Base-by-base conservation (phyloP, 352 stramenopile genomes). In the Sclerospora graminicola region DNA sequence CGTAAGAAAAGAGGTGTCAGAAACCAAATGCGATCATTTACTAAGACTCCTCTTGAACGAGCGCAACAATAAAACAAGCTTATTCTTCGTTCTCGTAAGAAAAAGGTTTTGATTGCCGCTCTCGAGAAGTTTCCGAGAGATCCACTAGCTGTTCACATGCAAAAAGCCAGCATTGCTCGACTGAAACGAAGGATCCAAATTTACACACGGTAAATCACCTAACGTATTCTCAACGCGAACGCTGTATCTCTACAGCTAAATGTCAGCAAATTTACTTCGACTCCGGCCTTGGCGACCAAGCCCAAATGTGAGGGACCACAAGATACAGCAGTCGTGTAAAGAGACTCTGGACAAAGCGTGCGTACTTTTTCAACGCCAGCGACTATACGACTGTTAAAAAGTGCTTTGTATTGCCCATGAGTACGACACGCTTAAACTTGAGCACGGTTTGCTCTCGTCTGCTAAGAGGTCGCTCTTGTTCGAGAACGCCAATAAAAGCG, bases 21-120 rank as follows among this genome's bases (percentile, higher is more conserved):
- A n/a, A n/a, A n/a, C n/a, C n/a, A n/a, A n/a, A n/a, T n/a, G n/a
- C n/a, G n/a, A n/a, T n/a, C n/a, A n/a, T n/a, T n/a, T n/a, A n/a
- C n/a, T n/a, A n/a, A n/a, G n/a, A n/a, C n/a, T n/a, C n/a, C n/a
- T n/a, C n/a, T 51, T 88, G 69, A 60, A 95, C 96, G 13, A 97
- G 40, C 1, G 82, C 85, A 21, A 98, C 83, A 7, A 95, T 61
- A 48, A 96, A 98, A 21, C 96, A 84, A 7, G 94, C 95, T 54
- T 98, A 93, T 24, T 85, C 84, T 26, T 97, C 52, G 55, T 98
- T 98, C 65, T 98, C 91, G 46, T 92, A 97, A 36, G 86, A 93
- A 48, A 90, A n/a, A n/a, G n/a, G n/a, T n/a, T n/a, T n/a, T n/a
- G n/a, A n/a, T n/a, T n/a, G n/a, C n/a, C n/a, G n/a, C n/a, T n/a